These are phyloP conservation scores for Physcomitrium patens DNA, from an alignment of 225 moss, liverwort and hornwort genomes.

Conservation along the genomic window DNA sequence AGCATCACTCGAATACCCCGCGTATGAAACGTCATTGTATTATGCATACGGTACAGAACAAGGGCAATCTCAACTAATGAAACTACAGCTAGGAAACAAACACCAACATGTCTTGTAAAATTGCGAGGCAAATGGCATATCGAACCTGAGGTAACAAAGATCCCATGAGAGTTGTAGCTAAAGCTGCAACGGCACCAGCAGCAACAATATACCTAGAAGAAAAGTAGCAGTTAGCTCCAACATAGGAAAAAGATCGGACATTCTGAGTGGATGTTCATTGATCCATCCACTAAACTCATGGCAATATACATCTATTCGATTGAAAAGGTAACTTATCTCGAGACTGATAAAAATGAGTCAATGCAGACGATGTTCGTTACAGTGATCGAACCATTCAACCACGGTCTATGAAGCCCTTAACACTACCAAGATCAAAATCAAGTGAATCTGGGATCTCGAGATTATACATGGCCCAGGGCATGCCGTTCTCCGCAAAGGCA, in stretches of 20 bases:
- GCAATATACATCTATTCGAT: neutral
- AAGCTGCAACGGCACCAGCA: conserved; percentile 89
- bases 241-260: conserved; percentile 1
- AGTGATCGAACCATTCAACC: neutral
- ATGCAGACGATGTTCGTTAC: neutral
- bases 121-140: neutral
- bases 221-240: conserved; percentile 7
- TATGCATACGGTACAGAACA: too few relatives aligned
- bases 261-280: neutral
- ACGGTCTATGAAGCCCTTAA: neutral
- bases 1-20: neutral
- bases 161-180: conserved; percentile 90
- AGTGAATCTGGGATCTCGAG: conserved; percentile 7
- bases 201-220: conserved; percentile 83
- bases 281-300: neutral
- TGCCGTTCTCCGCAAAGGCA: conserved; percentile 76
- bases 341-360: too few relatives aligned
- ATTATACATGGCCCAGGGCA: conserved; percentile 91
- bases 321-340: neutral
- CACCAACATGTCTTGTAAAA: neutral
- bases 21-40: too few relatives aligned
- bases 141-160: conserved; percentile 97
- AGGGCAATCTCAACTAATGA: neutral
- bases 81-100: neutral
- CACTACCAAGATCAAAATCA: neutral